Evolutionary conservation across 208 protist species (phyloP).

Genomic region (Trypanosoma melophagium): DNA sequence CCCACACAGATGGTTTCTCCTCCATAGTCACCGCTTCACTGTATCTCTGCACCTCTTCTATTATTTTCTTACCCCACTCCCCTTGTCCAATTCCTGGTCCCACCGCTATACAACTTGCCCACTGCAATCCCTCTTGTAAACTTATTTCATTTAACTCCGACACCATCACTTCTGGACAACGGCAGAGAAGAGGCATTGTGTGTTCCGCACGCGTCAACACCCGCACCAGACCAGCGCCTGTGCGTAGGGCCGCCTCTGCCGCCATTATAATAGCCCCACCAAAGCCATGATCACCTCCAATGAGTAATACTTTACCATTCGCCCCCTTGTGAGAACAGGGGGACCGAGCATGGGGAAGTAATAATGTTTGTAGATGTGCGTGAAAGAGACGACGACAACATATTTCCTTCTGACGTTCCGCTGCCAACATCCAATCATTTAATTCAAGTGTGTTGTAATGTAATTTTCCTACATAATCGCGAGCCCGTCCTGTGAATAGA

Average conservation of each 20-base stretch:
- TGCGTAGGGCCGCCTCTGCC: slow-evolving; percentile 60
- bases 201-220: slow-evolving; percentile 62
- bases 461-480: slow-evolving; percentile 63
- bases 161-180: slow-evolving; percentile 82
- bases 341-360: slow-evolving; percentile 37
- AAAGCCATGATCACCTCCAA: slow-evolving; percentile 68
- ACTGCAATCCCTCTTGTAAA: slow-evolving; percentile 38
- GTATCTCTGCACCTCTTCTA: slow-evolving; percentile 36
- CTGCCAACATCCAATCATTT: slow-evolving; percentile 47
- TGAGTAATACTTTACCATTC: slow-evolving; percentile 62
- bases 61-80: slow-evolving; percentile 31
- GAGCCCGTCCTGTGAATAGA: slow-evolving; percentile 64
- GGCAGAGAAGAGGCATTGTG: slow-evolving; percentile 57
- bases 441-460: slow-evolving; percentile 70
- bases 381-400: slow-evolving; percentile 47
- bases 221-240: slow-evolving; percentile 66
- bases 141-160: slow-evolving; percentile 4
- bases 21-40: slow-evolving; percentile 21
- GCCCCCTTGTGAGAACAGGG: slow-evolving; percentile 63
- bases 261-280: slow-evolving; percentile 82
- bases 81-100: slow-evolving; percentile 66
- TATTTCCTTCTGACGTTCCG: slow-evolving; percentile 25
- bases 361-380: slow-evolving; percentile 40
- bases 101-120: slow-evolving; percentile 56
- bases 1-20: slow-evolving; percentile 57